Percentiles rank a stretch among this genome's conserved stretches.
Conservation (phyloP, 192 early-diverging fungal genomes). For the Endogone sp. region DNA sequence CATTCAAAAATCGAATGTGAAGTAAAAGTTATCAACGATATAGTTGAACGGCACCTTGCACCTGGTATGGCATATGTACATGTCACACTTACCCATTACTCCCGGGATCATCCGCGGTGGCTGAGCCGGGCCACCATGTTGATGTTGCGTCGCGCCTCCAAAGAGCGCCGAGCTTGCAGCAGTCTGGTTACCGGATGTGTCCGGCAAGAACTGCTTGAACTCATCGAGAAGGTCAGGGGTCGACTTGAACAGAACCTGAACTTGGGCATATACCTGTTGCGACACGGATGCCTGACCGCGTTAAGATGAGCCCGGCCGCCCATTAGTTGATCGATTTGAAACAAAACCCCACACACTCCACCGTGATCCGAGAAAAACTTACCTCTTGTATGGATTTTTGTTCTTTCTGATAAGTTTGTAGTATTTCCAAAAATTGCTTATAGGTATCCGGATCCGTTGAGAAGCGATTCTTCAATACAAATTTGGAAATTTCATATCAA, state of each 20-base stretch:
- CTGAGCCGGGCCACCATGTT: constrained; percentile 29
- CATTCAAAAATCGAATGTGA: neutral
- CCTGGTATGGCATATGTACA: constrained; percentile 47
- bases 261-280: constrained; percentile 85
- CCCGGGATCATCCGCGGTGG: constrained; percentile 31
- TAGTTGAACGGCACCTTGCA: constrained; percentile 17
- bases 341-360: constrained; percentile 2
- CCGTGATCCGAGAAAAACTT: constrained; percentile 3
- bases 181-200: constrained; percentile 61
- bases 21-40: no score
- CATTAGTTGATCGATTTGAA: constrained; percentile 5
- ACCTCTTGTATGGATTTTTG: constrained; percentile 94
- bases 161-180: constrained; percentile 32
- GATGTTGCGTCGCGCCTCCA: constrained; percentile 19
- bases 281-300: neutral
- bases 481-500: no score
- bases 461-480: constrained; percentile 82
- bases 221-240: constrained; percentile 92
- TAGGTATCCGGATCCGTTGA: constrained; percentile 91
- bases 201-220: constrained; percentile 98
- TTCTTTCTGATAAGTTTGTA: constrained; percentile 98
- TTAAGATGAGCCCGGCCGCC: neutral
- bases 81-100: constrained; percentile 20
- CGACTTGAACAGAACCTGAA: constrained; percentile 80
- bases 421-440: constrained; percentile 95